These are phyloP conservation scores for Pythium monospermum DNA, from an alignment of 352 stramenopile genomes.

Conservation along the genomic window DNA sequence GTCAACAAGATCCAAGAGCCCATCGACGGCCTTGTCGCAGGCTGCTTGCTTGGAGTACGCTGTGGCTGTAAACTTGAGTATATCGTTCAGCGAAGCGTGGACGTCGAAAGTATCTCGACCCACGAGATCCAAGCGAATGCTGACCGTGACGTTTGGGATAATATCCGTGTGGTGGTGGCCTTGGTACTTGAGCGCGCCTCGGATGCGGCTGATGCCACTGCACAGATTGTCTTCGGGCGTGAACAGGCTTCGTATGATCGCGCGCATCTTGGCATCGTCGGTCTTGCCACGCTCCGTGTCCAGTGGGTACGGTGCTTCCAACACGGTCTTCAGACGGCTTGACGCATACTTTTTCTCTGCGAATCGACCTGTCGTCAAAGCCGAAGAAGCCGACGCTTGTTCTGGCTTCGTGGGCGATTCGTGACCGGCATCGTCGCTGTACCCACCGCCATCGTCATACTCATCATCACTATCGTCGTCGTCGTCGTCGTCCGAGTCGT, in stretches of 20 bases:
- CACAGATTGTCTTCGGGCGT: slow-evolving; percentile 61
- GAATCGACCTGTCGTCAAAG: background rate
- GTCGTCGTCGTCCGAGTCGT: slow-evolving; percentile 61
- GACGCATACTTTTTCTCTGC: slow-evolving; percentile 6
- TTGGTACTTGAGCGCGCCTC: slow-evolving; percentile 54
- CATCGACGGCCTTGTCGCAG: slow-evolving; percentile 56
- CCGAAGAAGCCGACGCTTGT: background rate
- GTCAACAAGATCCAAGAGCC: slow-evolving; percentile 48
- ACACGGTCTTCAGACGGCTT: slow-evolving; percentile 24
- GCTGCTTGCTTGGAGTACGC: slow-evolving; percentile 49
- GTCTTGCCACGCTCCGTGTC: slow-evolving; percentile 32
- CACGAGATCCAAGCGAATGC: slow-evolving; percentile 59
- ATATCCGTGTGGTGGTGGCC: slow-evolving; percentile 43
- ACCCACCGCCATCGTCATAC: slow-evolving; percentile 15
- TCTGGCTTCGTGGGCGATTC: slow-evolving; percentile 4
- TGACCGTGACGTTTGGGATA: slow-evolving; percentile 61
- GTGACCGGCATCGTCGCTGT: slow-evolving; percentile 26
- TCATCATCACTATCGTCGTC: slow-evolving; percentile 40
- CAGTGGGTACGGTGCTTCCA: slow-evolving; percentile 43
- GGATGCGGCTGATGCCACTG: slow-evolving; percentile 44
- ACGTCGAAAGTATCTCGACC: slow-evolving; percentile 57
- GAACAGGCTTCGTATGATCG: slow-evolving; percentile 71
- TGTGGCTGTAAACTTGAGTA: slow-evolving; percentile 43
- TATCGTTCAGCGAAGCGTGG: slow-evolving; percentile 54
- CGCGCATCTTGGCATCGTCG: slow-evolving; percentile 59